Percentiles rank a stretch among this genome's conserved stretches.
These are phyloP conservation scores for Cladorrhinum samala DNA, from an alignment of 495 filamentous ascomycete genomes.

Conservation along the genomic window DNA sequence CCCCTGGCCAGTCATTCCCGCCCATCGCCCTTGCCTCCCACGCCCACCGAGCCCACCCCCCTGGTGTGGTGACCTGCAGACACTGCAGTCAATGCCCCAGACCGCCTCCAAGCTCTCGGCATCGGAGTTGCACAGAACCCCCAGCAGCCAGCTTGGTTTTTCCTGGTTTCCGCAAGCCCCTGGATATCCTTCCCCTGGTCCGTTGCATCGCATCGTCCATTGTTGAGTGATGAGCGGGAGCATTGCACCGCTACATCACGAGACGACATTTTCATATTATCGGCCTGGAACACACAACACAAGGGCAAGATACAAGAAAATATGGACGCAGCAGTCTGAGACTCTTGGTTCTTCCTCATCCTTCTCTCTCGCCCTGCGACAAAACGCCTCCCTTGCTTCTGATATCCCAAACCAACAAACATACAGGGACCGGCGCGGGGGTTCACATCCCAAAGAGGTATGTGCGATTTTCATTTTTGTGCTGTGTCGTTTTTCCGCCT, in stretches of 20 bases:
- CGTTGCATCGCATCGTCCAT: background rate
- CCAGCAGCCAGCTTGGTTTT: constrained; percentile 10
- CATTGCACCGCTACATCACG: background rate
- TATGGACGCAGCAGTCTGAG: background rate
- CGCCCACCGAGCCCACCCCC: constrained; percentile 10
- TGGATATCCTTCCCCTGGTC: background rate
- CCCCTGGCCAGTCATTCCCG: constrained; percentile 14
- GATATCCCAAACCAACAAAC: background rate
- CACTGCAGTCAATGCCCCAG: constrained; percentile 15
- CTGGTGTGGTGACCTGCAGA: constrained; percentile 15
- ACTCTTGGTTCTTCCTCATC: background rate
- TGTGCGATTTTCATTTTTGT: background rate
- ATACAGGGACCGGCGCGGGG: background rate
- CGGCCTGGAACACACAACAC: background rate
- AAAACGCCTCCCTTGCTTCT: constrained; percentile 8
- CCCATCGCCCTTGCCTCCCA: constrained; percentile 13
- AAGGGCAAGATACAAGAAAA: background rate
- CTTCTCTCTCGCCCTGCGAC: background rate
- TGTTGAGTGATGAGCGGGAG: constrained; percentile 1
- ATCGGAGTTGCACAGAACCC: constrained; percentile 15
- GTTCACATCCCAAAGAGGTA: background rate
- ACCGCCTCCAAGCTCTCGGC: constrained; percentile 24
- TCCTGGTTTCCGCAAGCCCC: constrained; percentile 16
- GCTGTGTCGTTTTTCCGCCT: too few species aligned
- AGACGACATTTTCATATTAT: background rate